Conservation (phyloP, 2,329 filamentous ascomycete genomes). For the Fusarium devonianum region DNA sequence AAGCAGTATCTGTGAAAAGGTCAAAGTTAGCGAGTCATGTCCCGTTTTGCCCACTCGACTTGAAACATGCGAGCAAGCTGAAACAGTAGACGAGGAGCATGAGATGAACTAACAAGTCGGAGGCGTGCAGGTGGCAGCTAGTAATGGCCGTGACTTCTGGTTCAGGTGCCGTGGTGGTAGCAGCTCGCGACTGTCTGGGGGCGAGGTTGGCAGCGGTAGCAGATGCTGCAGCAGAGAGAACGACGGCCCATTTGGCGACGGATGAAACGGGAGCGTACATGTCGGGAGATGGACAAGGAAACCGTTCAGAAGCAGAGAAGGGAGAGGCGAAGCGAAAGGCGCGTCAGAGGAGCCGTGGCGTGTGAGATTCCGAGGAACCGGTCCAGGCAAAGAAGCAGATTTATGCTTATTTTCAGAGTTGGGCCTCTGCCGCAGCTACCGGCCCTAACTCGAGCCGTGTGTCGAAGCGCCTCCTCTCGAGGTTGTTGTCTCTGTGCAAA, state of each 20-base stretch:
- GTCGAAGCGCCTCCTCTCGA: conserved; percentile 1
- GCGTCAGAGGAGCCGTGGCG: neutral
- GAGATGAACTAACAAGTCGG: conserved; percentile 47
- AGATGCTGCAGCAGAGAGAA: conserved; percentile 20
- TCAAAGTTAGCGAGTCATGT: conserved; percentile 7
- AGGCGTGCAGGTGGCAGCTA: conserved; percentile 52
- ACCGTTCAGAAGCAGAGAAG: conserved; percentile 4
- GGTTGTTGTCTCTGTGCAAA: neutral
- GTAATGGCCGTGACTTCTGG: conserved; percentile 49
- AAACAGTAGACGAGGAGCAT: neutral
- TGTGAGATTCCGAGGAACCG: neutral
- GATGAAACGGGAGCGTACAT: conserved; percentile 29
- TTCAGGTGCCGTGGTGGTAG: conserved; percentile 34
- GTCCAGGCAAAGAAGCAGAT: conserved; percentile 1
- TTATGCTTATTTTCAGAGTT: conserved; percentile 4
- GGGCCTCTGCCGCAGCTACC: no score
- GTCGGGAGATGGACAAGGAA: conserved; percentile 3
- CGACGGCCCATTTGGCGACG: conserved; percentile 28
- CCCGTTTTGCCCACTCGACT: no score
- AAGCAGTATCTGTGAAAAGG: conserved; percentile 51
- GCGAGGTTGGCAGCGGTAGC: conserved; percentile 33
- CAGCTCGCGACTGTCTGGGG: conserved; percentile 44
- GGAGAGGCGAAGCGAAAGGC: conserved; percentile 7
- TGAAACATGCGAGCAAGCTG: no score
- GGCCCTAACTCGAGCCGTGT: neutral